Evolutionary conservation across 441 rosid genomes (phyloP).

Genomic region (Erodium trifolium): DNA sequence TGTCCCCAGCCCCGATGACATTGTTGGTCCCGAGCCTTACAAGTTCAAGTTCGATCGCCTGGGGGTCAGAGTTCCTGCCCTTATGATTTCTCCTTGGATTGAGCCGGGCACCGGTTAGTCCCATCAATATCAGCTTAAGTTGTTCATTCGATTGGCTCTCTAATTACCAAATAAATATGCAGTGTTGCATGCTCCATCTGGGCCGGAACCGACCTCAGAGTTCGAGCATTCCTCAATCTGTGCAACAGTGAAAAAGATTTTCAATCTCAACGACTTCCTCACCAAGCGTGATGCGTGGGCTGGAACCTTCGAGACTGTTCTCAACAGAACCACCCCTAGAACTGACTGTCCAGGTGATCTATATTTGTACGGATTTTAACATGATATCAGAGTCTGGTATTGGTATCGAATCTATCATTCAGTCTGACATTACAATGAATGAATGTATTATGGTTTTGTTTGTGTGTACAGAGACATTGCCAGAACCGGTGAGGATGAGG

Average conservation of each 20-base stretch:
- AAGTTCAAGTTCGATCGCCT: conserved; percentile 79
- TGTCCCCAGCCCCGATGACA: conserved; percentile 72
- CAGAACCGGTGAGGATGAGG: conserved; percentile 42
- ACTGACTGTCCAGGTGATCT: conserved; percentile 41
- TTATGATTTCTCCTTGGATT: conserved; percentile 82
- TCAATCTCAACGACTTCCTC: conserved; percentile 64
- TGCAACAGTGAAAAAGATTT: conserved; percentile 74
- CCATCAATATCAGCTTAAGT: no score
- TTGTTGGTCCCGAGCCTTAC: conserved; percentile 56
- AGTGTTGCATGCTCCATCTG: conserved; percentile 69
- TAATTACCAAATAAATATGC: conserved; percentile 8
- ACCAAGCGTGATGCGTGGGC: conserved; percentile 97
- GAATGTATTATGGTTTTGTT: background rate
- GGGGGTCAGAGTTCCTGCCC: conserved; percentile 75
- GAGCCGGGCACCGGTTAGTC: conserved; percentile 61
- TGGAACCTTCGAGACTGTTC: conserved; percentile 61
- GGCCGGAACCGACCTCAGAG: conserved; percentile 66
- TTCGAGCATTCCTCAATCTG: conserved; percentile 87
- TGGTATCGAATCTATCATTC: no score
- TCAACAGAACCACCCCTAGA: conserved; percentile 55
- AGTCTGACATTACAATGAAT: no score
- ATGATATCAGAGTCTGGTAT: no score
- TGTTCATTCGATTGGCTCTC: no score
- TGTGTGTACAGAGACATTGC: conserved; percentile 31
- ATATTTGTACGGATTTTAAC: no score